These are phyloP conservation scores for Sporothrix curviconia DNA, from an alignment of 2,329 filamentous ascomycete genomes.

Conservation along the genomic window DNA sequence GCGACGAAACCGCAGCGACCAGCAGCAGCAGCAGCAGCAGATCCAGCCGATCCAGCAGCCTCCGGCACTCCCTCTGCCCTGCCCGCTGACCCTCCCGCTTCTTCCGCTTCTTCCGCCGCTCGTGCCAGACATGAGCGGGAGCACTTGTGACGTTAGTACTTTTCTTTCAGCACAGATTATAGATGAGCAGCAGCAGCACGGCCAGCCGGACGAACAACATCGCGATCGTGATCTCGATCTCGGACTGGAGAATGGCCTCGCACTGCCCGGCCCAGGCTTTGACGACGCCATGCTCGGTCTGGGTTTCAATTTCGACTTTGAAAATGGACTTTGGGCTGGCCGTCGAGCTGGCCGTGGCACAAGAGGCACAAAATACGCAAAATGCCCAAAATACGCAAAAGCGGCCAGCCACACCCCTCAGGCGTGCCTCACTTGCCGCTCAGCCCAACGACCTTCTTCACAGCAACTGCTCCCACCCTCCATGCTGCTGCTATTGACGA, in stretches of 20 bases:
- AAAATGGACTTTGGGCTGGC: neutral
- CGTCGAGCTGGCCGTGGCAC: neutral
- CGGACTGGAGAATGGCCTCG: too few relatives aligned
- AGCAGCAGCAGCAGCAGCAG: neutral
- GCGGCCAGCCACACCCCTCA: too few relatives aligned
- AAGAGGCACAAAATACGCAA: neutral
- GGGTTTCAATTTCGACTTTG: neutral
- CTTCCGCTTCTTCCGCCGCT: neutral
- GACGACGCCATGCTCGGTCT: neutral
- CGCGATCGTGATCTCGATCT: too few relatives aligned
- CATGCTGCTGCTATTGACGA: neutral
- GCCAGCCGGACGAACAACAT: neutral
- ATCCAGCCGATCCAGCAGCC: too few relatives aligned
- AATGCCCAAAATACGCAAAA: neutral
- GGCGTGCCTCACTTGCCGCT: too few relatives aligned
- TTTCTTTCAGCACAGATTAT: neutral
- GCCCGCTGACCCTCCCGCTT: neutral
- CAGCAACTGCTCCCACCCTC: neutral
- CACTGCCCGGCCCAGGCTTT: neutral
- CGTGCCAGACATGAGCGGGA: neutral
- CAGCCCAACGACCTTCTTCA: neutral
- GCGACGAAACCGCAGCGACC: neutral
- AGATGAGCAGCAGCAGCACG: neutral
- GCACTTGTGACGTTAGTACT: constrained; percentile 14
- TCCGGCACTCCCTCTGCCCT: neutral